Conservation (phyloP, 2,329 filamentous ascomycete genomes). For the Trichoderma sp. region DNA sequence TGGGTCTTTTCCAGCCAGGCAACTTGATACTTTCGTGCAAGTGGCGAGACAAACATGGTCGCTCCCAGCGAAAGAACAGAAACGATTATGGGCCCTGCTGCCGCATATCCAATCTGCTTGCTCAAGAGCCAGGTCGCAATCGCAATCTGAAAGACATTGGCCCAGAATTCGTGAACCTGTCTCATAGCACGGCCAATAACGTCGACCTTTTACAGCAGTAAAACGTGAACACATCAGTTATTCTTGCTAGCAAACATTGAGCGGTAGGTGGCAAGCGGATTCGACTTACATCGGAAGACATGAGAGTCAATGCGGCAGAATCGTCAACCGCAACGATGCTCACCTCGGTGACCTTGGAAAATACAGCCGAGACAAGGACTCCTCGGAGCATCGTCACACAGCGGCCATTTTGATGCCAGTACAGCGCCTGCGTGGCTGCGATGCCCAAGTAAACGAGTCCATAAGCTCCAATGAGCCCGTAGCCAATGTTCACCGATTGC, state of each 20-base stretch:
- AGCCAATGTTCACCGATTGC: constrained; percentile 31
- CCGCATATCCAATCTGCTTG: constrained; percentile 38
- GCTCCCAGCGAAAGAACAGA: constrained; percentile 31
- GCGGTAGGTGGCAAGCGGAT: too few species aligned
- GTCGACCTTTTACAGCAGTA: constrained; percentile 35
- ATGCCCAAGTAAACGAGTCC: constrained; percentile 36
- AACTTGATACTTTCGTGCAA: constrained; percentile 34
- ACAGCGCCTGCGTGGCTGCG: constrained; percentile 33
- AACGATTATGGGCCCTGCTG: constrained; percentile 37
- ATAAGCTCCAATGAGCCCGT: constrained; percentile 38
- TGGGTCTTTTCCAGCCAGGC: constrained; percentile 24
- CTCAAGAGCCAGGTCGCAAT: constrained; percentile 35
- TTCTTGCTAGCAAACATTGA: background rate
- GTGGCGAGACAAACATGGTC: constrained; percentile 32
- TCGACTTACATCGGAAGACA: constrained; percentile 41
- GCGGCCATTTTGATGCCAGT: constrained; percentile 31
- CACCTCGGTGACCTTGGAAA: constrained; percentile 36
- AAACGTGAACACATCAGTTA: background rate
- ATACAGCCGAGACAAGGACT: constrained; percentile 35
- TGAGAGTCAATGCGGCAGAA: constrained; percentile 42
- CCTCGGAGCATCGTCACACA: constrained; percentile 37
- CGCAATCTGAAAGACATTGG: constrained; percentile 38
- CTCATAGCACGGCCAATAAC: constrained; percentile 39
- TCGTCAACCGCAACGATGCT: constrained; percentile 34
- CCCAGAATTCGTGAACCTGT: constrained; percentile 42